Conservation (phyloP, 352 stramenopile genomes). For the Phytophthora syringae region DNA sequence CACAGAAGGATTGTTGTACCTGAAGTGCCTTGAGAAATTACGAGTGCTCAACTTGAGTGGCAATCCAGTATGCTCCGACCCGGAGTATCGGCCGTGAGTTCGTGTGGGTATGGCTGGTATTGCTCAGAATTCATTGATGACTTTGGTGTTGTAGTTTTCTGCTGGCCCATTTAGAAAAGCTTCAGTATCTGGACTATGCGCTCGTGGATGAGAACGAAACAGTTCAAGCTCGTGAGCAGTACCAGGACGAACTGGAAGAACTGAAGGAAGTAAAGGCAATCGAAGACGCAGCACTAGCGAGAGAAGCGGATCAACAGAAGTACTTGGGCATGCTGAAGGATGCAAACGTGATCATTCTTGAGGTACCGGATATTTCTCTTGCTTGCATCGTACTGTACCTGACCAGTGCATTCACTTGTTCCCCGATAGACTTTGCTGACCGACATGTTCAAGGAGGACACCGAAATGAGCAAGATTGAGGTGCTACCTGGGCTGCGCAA, state of each 20-base stretch:
- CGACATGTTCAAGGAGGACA: constrained; percentile 95
- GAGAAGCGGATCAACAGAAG: constrained; percentile 81
- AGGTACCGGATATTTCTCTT: constrained; percentile 40
- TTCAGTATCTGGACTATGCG: constrained; percentile 95
- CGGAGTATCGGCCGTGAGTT: constrained; percentile 89
- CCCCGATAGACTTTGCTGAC: constrained; percentile 70
- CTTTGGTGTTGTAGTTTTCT: constrained; percentile 59
- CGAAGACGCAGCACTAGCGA: constrained; percentile 72
- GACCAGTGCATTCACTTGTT: background rate
- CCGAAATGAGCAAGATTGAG: constrained; percentile 92
- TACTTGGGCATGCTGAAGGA: constrained; percentile 84
- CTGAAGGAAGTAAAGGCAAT: constrained; percentile 89
- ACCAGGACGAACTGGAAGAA: constrained; percentile 89
- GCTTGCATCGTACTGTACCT: background rate
- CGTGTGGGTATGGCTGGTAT: background rate
- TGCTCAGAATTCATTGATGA: background rate
- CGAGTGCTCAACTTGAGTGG: constrained; percentile 92
- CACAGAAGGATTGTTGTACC: constrained; percentile 75
- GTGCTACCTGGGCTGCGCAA: constrained; percentile 89
- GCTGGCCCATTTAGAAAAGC: constrained; percentile 91
- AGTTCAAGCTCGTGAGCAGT: constrained; percentile 88
- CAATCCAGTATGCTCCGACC: constrained; percentile 93
- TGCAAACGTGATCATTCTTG: constrained; percentile 89
- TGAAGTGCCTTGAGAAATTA: constrained; percentile 88
- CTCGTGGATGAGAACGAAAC: constrained; percentile 85